Evolutionary conservation across 169 alveolate species (phyloP).

Genomic region (Theileria orientalis): DNA sequence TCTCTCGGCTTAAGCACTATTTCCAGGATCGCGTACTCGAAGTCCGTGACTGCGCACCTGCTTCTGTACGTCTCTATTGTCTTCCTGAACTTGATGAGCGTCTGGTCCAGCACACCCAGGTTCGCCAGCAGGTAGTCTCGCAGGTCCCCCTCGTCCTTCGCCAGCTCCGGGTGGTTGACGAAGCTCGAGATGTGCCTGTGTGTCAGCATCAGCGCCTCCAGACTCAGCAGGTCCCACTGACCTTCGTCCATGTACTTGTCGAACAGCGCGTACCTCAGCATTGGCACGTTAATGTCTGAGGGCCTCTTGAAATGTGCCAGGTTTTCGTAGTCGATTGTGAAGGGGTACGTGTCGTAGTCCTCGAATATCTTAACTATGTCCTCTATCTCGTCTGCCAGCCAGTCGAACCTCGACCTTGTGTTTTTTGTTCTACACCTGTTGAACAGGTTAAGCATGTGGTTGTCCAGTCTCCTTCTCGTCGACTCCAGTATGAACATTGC

Average conservation of each 20-base stretch:
- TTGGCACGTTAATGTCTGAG: constrained; percentile 4
- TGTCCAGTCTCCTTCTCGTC: constrained; percentile 10
- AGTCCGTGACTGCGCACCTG: neutral
- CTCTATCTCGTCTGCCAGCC: constrained; percentile 4
- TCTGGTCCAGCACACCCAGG: constrained; percentile 57
- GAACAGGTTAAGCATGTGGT: neutral
- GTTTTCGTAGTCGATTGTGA: constrained; percentile 9
- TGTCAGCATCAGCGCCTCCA: constrained; percentile 41
- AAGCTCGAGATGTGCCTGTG: constrained; percentile 36
- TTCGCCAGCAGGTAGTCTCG: constrained; percentile 43
- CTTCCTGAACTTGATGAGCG: constrained; percentile 24
- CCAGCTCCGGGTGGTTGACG: constrained; percentile 42
- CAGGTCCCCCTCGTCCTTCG: constrained; percentile 25
- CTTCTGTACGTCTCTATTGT: constrained; percentile 32
- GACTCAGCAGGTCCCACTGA: constrained; percentile 48
- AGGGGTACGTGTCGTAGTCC: constrained; percentile 20
- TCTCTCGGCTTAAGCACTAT: constrained; percentile 41
- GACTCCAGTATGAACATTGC: neutral
- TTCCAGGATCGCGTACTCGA: constrained; percentile 30
- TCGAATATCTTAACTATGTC: neutral
- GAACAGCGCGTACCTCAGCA: constrained; percentile 14
- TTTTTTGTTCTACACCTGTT: neutral
- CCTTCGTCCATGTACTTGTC: constrained; percentile 29
- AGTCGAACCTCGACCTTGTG: neutral
- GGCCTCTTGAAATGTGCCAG: neutral